A percentile compares a stretch with the other conserved stretches of the same genome.
phyloP scores from a whole-genome alignment of 2,329 filamentous ascomycete species.

The Tolypocladium cylindrosporum region DNA sequence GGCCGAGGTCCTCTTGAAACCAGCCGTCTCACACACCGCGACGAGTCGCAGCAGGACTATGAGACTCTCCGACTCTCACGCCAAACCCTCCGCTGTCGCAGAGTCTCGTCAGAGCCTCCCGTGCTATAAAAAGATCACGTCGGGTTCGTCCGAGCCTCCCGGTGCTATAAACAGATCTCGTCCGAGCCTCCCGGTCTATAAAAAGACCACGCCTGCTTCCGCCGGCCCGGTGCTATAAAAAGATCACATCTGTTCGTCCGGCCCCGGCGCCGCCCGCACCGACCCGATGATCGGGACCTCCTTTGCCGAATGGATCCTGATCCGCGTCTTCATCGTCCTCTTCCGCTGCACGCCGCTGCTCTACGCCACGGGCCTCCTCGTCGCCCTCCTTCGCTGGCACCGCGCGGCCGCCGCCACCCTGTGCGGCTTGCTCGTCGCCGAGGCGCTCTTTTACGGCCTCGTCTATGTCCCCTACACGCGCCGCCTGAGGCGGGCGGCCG shows the following conservation, averaged over 20 bases:
- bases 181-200: no score
- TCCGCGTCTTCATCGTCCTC: slow-evolving; percentile 32
- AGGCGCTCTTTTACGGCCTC: slow-evolving; percentile 29
- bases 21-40: background rate
- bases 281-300: slow-evolving; percentile 28
- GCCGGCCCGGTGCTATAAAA: background rate
- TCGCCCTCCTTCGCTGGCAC: slow-evolving; percentile 6
- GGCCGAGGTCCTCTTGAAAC: no score
- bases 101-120: background rate
- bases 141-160: no score
- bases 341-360: slow-evolving; percentile 34
- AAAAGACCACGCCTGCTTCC: no score
- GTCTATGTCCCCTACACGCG: slow-evolving; percentile 32
- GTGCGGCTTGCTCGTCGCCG: slow-evolving; percentile 23
- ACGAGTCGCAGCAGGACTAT: background rate
- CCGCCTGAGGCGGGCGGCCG: slow-evolving; percentile 26
- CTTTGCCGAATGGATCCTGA: slow-evolving; percentile 28
- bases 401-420: slow-evolving; percentile 9
- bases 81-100: background rate
- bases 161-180: no score
- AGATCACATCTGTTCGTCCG: background rate
- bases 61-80: background rate
- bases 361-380: slow-evolving; percentile 20
- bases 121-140: no score
- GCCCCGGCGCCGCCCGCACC: background rate